phyloP scores from a whole-genome alignment of 176 grass and related monocot species.

The Avena atlantica region DNA sequence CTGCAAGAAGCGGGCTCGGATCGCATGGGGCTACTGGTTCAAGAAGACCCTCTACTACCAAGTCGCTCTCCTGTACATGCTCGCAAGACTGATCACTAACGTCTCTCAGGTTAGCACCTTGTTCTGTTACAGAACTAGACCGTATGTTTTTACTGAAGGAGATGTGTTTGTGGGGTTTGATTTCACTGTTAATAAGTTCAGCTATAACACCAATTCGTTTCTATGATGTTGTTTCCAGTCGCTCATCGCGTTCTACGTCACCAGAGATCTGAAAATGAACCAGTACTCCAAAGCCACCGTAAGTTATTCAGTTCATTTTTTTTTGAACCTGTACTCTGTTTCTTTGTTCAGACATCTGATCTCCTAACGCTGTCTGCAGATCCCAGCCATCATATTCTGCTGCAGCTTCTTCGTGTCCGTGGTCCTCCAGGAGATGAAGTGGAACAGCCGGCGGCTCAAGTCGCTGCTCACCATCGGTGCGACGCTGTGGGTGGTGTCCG shows the following conservation, averaged over 20 bases:
- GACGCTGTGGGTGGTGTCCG: conserved; percentile 69
- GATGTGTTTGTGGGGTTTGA: background rate
- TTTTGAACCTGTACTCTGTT: too few species aligned
- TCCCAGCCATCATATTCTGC: conserved; percentile 75
- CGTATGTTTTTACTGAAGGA: background rate
- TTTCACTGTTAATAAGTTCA: background rate
- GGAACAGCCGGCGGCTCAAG: conserved; percentile 66
- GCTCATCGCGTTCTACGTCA: conserved; percentile 74
- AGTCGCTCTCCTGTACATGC: conserved; percentile 70
- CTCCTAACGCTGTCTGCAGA: conserved; percentile 30
- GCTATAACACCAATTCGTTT: background rate
- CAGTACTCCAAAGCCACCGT: conserved; percentile 71
- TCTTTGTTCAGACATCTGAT: background rate
- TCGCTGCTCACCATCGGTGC: conserved; percentile 61
- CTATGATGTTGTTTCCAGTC: conserved; percentile 45
- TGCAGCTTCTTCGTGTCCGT: conserved; percentile 76
- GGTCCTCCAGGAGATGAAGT: conserved; percentile 64
- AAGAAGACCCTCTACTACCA: conserved; percentile 76
- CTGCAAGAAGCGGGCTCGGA: conserved; percentile 55
- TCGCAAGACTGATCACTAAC: conserved; percentile 69
- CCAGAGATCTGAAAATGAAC: conserved; percentile 70
- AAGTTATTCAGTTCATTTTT: conserved; percentile 2
- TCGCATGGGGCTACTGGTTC: conserved; percentile 78
- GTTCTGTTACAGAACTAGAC: background rate
- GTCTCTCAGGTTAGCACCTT: conserved; percentile 63